phyloP scores from a whole-genome alignment of 1,284 basidiomycete species.

The Termitomyces sp. region DNA sequence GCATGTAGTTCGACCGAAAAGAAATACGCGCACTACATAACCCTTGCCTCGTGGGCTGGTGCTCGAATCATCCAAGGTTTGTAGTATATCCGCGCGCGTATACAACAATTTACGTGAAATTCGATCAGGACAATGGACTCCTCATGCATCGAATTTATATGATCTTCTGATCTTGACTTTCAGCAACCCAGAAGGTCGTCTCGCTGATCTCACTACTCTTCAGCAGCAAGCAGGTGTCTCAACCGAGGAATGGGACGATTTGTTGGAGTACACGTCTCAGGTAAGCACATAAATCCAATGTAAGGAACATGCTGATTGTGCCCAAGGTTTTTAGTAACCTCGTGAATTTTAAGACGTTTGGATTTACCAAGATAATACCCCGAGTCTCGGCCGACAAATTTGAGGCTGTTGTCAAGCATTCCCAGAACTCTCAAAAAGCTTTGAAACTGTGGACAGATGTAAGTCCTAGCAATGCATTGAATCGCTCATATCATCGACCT shows the following conservation, averaged over 20 bases:
- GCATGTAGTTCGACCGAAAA: conserved; percentile 59
- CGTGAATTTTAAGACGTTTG: conserved; percentile 76
- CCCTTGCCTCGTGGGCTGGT: conserved; percentile 74
- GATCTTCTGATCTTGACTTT: conserved; percentile 68
- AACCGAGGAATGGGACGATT: conserved; percentile 58
- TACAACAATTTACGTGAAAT: neutral
- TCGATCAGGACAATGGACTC: conserved; percentile 59
- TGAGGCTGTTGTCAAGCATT: conserved; percentile 54
- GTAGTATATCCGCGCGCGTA: neutral
- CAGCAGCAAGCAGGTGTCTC: conserved; percentile 49
- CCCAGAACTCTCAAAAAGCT: conserved; percentile 52
- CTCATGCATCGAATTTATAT: conserved; percentile 56
- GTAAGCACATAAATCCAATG: conserved; percentile 30
- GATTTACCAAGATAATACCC: conserved; percentile 80
- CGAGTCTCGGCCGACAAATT: conserved; percentile 61
- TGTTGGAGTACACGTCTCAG: conserved; percentile 71
- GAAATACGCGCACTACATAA: conserved; percentile 69
- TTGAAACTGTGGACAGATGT: conserved; percentile 60
- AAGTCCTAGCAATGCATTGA: conserved; percentile 14
- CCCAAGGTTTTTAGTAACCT: conserved; percentile 68
- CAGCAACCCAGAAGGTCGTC: conserved; percentile 48
- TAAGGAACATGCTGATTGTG: neutral
- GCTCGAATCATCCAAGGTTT: conserved; percentile 71
- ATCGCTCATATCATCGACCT: conserved; percentile 1
- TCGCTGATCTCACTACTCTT: conserved; percentile 53